Base-by-base conservation (phyloP, 148 eudicot genomes). In the Hydrangea macrophylla region DNA sequence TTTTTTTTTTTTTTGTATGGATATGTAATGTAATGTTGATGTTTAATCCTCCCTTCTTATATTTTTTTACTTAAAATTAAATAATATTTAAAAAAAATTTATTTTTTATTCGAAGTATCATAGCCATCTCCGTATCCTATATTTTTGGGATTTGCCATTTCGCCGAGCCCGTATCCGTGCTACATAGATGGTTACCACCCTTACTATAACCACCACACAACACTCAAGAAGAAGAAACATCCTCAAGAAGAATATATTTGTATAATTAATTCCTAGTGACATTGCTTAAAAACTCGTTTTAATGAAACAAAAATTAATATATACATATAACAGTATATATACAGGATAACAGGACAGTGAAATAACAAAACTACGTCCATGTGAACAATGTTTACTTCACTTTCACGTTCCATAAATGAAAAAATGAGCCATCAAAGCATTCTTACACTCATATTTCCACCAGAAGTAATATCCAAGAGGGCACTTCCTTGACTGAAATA, bases 371-470 rank as follows among this genome's bases (percentile, higher is more conserved):
- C 9, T 5, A 3, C 27, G 9, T 23, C 22, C 6, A n/a, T 28
- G 35, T 42, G 30, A 42, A n/a, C 23, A 64, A 64, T 44, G 44
- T 8, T 42, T 63, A 35, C 18, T 42, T 36, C 56, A 51, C 36
- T 7, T 2, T 35, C 2, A 24, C 26, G 17, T 5, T 23, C 22
- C 15, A 23, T 50, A 26, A 66, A 50, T n/a, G 39, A 56, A 31
- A 60, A 32, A 24, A 68, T 60, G 23, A 37, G 9, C 9, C 15
- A 50, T 26, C 27, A 40, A 51, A 59, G 65, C 32, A 61, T 10
- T 74, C 98, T 88, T 85, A 93, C 98, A 64, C 76, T 77, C 98
- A 93, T 93, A 77, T 88, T 84, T 71, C 96, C 98, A 75, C 98
- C 98, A 69, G 90, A 76, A 65, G 65, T 75, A 50, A 78, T 79